Evolutionary conservation across 768 basidiomycete genomes (phyloP).

Genomic region (Boletus bicolor): DNA sequence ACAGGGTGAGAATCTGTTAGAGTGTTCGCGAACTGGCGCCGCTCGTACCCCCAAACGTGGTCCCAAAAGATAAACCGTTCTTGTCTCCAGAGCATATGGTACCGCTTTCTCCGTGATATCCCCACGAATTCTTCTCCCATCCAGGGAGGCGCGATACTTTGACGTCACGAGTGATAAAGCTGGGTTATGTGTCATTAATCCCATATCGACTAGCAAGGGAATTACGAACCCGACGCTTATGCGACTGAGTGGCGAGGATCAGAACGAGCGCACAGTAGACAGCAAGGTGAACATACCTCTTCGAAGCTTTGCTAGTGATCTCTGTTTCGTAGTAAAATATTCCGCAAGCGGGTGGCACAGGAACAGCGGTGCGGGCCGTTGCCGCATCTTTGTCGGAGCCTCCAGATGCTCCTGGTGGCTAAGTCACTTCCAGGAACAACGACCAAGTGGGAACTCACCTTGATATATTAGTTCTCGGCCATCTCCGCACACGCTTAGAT

Average conservation of each 20-base stretch:
- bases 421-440: constrained; percentile 1
- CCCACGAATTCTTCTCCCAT: constrained; percentile 85
- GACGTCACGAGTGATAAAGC: constrained; percentile 65
- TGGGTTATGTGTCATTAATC: constrained; percentile 29
- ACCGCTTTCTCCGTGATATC: constrained; percentile 91
- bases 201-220: background rate
- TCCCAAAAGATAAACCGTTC: constrained; percentile 70
- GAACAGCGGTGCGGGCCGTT: constrained; percentile 70
- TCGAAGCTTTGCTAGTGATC: constrained; percentile 72
- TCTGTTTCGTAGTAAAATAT: constrained; percentile 95
- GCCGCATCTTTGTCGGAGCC: constrained; percentile 80
- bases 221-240: constrained; percentile 73
- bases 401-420: constrained; percentile 44
- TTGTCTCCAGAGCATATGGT: constrained; percentile 71
- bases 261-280: constrained; percentile 11
- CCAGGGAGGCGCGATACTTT: constrained; percentile 77
- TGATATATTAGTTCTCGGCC: constrained; percentile 73
- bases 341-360: constrained; percentile 82
- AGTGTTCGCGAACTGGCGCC: background rate
- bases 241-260: constrained; percentile 43
- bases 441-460: constrained; percentile 40
- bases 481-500: constrained; percentile 61
- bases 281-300: constrained; percentile 53
- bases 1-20: constrained; percentile 2
- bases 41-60: constrained; percentile 73